A percentile compares a stretch with the other conserved stretches of the same genome.
These are phyloP conservation scores for Solanum arcanum DNA, from an alignment of 257 asterid genomes.

Conservation along the genomic window DNA sequence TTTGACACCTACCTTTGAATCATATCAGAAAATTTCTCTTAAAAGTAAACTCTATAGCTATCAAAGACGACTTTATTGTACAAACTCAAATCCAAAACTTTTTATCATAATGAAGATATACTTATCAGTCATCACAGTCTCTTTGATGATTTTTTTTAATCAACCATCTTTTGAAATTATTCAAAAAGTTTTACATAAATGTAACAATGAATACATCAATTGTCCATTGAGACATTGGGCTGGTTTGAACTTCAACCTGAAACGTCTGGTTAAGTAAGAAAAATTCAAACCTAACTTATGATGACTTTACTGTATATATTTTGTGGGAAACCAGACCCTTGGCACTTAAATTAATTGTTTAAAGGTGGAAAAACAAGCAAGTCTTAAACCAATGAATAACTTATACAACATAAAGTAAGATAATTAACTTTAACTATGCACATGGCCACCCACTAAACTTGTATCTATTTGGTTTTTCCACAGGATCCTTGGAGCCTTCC, in stretches of 20 bases:
- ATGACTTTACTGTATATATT: background rate
- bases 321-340: background rate
- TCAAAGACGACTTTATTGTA: background rate
- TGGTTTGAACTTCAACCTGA: too few relatives aligned
- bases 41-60: background rate
- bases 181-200: background rate
- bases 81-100: background rate
- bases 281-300: background rate
- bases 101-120: too few relatives aligned
- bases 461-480: background rate
- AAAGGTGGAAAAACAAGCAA: background rate
- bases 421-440: background rate
- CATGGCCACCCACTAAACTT: background rate
- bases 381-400: background rate
- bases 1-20: background rate
- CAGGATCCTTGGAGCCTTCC: background rate
- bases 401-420: background rate
- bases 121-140: background rate
- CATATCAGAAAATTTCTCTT: background rate
- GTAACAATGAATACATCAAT: background rate
- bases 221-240: background rate
- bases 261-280: background rate
- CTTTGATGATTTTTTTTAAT: background rate
- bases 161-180: background rate
- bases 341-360: background rate